Percentiles rank a stretch among this genome's conserved stretches.
phyloP scores from a whole-genome alignment of 2,329 filamentous ascomycete genomes.

The Aspergillus japonicus region DNA sequence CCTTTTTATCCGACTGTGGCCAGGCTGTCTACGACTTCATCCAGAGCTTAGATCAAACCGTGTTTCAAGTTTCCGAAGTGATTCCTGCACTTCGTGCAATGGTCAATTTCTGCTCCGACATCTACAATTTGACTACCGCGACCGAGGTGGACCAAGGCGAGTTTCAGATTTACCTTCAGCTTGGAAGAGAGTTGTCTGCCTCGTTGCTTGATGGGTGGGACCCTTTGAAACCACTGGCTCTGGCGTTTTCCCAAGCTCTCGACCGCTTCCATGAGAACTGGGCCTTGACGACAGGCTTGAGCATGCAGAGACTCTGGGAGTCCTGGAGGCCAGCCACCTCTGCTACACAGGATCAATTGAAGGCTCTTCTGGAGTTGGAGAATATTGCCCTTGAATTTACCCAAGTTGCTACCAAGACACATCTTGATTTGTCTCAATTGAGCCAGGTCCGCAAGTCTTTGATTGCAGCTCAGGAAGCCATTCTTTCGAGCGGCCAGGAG shows the following conservation, averaged over 20 bases:
- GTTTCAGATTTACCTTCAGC: constrained; percentile 55
- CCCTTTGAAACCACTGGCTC: constrained; percentile 28
- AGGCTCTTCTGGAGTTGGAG: constrained; percentile 38
- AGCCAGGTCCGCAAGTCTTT: constrained; percentile 39
- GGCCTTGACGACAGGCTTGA: constrained; percentile 70
- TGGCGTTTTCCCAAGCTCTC: constrained; percentile 33
- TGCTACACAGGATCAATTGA: constrained; percentile 32
- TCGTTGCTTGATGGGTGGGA: constrained; percentile 32
- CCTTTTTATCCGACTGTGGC: constrained; percentile 40
- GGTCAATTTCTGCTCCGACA: constrained; percentile 50
- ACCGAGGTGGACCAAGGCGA: constrained; percentile 51
- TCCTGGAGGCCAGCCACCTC: constrained; percentile 63
- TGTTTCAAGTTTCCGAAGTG: constrained; percentile 25
- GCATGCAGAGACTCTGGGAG: constrained; percentile 79
- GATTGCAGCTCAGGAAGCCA: constrained; percentile 38
- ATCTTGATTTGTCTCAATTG: constrained; percentile 36
- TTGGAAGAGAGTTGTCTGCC: constrained; percentile 36
- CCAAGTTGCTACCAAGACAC: constrained; percentile 36
- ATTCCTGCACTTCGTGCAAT: constrained; percentile 32
- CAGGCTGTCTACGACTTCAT: constrained; percentile 38
- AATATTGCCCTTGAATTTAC: constrained; percentile 38
- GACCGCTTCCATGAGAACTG: constrained; percentile 67
- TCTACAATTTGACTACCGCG: constrained; percentile 45
- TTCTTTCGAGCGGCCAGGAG: constrained; percentile 38
- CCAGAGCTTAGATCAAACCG: constrained; percentile 28